These are phyloP conservation scores for Maudiozyma turicensis DNA, from an alignment of 805 yeast species.

Conservation along the genomic window DNA sequence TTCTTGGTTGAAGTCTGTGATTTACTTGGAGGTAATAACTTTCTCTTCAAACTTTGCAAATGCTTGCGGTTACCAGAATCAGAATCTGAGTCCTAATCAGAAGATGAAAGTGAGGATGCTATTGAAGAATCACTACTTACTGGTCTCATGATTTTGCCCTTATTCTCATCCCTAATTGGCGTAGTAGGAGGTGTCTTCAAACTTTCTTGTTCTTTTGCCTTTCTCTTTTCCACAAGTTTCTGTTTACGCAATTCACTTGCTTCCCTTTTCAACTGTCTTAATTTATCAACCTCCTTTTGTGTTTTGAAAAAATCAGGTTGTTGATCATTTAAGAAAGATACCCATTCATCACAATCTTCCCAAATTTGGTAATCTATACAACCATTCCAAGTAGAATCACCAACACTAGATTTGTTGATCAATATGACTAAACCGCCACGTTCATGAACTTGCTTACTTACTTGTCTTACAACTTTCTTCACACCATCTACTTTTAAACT, in stretches of 20 bases:
- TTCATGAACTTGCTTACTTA: constrained; percentile 66
- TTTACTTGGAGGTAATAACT: constrained; percentile 4
- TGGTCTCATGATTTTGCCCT: background rate
- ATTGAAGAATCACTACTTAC: background rate
- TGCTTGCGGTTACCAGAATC: background rate
- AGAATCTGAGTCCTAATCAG: background rate
- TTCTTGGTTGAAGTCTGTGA: background rate
- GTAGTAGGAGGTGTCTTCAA: constrained; percentile 28
- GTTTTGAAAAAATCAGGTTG: constrained; percentile 55
- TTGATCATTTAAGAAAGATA: constrained; percentile 40
- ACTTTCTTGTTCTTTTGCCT: constrained; percentile 1
- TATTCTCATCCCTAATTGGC: constrained; percentile 13
- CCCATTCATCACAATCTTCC: constrained; percentile 79
- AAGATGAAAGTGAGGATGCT: background rate
- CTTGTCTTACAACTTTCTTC: constrained; percentile 57
- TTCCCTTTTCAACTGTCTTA: constrained; percentile 24
- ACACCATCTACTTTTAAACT: constrained; percentile 89
- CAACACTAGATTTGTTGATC: constrained; percentile 59
- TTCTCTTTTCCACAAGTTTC: constrained; percentile 5
- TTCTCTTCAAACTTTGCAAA: constrained; percentile 9
- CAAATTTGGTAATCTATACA: constrained; percentile 71
- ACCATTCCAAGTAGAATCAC: constrained; percentile 56
- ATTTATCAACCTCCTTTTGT: constrained; percentile 32
- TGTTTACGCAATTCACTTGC: constrained; percentile 25
- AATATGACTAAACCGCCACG: constrained; percentile 70